Evolutionary conservation across 2,329 filamentous ascomycete species (phyloP), one percentile per base, ranked within the genome.

Genomic region (Lachnellula suecica): DNA sequence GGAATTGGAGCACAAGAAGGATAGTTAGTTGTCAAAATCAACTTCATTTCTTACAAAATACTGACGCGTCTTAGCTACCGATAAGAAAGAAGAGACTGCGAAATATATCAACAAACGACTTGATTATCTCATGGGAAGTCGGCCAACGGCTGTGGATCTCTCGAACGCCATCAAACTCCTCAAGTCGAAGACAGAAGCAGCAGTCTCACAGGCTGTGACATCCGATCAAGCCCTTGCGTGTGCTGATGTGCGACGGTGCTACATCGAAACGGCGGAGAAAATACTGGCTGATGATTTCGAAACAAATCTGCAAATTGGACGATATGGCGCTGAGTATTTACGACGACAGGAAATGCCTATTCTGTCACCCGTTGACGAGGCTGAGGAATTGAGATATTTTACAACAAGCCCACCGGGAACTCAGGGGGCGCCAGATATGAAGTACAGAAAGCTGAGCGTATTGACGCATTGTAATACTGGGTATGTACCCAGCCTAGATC

Each of bases 381-480:
- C 29, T 13, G 63, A 66, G 47, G 52, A 61, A 45, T 51, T 64
- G 25, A 62, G 60, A 31, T 68, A 64, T 42, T 69, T 59, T 46
- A 69, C 66, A 29, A 68, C 66, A 13, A 69, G 66, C 43, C 75
- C 71, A 19, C 68, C 65, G 19, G 63, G 61, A 43, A 68, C 66
- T 2, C 66, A 68, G 48, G 66, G 66, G 15, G 71, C 60, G 71
- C 78, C 67, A 68, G 77, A 37, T 44, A 72, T 58, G 69, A 79
- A 59, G 64, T 77, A 68, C 64, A 76, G 72, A 62, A 76, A 78
- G 59, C 74, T 96, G 44, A 90, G 89, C n/a, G 87, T 99, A 40
- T 74, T 99, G 60, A 99, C 94, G 10, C 95, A 99, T 72, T 99
- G 94, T 78, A 99, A 99, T 71, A 99, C 94, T 20, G 94, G 94